A percentile compares a stretch with the other conserved stretches of the same genome.
Conservation (phyloP, 2,329 filamentous ascomycete species). For the Sporothrix curviconia region DNA sequence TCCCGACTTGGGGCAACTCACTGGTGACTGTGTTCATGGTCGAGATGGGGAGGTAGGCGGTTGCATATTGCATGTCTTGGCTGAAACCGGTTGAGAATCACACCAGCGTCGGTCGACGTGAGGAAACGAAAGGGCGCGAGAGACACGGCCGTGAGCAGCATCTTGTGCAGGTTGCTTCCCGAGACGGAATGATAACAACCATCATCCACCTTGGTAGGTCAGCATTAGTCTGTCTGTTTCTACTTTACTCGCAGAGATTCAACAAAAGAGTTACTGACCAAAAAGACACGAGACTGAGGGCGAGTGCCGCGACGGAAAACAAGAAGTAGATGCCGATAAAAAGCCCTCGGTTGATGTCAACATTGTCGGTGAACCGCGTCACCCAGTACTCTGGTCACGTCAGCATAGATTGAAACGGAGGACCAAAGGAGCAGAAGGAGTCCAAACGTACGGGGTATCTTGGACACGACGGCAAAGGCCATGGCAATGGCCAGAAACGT, state of each 20-base stretch:
- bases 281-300: background rate
- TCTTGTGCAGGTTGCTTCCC: constrained; percentile 27
- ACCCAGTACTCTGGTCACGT: constrained; percentile 3
- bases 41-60: background rate
- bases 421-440: background rate
- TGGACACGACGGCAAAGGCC: background rate
- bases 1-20: no score
- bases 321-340: constrained; percentile 3
- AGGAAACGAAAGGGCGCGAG: constrained; percentile 36
- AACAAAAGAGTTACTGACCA: background rate
- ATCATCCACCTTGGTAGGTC: constrained; percentile 9
- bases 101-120: constrained; percentile 34
- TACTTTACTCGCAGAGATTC: no score
- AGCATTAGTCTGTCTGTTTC: no score
- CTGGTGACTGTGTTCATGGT: constrained; percentile 8
- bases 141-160: constrained; percentile 27
- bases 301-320: background rate
- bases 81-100: constrained; percentile 39
- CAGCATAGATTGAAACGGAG: background rate
- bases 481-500: background rate
- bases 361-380: background rate
- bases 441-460: background rate
- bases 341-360: background rate
- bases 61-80: constrained; percentile 32
- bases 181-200: constrained; percentile 32